phyloP scores from a whole-genome alignment of 768 basidiomycete genomes.

The Lactarius psammicola region DNA sequence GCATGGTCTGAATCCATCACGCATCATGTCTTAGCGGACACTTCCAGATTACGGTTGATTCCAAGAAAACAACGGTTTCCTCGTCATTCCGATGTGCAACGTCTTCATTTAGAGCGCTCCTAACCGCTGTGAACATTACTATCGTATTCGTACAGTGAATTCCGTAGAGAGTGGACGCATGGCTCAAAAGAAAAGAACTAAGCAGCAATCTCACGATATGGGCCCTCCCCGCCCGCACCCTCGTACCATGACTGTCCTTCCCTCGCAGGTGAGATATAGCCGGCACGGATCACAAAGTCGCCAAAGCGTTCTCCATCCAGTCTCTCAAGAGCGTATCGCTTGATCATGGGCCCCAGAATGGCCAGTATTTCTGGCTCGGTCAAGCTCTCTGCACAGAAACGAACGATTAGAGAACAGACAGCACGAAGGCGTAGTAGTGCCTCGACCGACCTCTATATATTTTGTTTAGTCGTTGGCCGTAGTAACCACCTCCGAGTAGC shows the following conservation, averaged over 20 bases:
- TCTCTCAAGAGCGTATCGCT: constrained; percentile 85
- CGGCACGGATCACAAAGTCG: constrained; percentile 90
- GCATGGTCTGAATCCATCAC: too few species aligned
- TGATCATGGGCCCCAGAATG: constrained; percentile 92
- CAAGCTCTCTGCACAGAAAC: constrained; percentile 59
- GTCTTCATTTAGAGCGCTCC: too few species aligned
- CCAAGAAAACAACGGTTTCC: too few species aligned
- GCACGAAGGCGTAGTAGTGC: neutral
- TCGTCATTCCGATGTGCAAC: too few species aligned
- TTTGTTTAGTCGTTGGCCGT: constrained; percentile 94
- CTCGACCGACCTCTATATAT: constrained; percentile 72
- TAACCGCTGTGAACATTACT: too few species aligned
- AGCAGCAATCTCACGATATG: constrained; percentile 41
- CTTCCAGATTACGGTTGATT: too few species aligned
- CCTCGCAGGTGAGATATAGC: constrained; percentile 84
- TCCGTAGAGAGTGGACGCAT: neutral
- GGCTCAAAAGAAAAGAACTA: neutral
- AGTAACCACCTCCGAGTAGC: constrained; percentile 94
- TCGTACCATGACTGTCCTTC: constrained; percentile 88
- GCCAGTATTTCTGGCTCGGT: constrained; percentile 89
- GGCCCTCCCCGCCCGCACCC: constrained; percentile 73
- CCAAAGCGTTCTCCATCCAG: constrained; percentile 89
- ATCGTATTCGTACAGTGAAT: neutral
- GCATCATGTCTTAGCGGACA: too few species aligned
- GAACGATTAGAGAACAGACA: neutral